A percentile compares a stretch with the other conserved stretches of the same genome.
These are phyloP conservation scores for Colletotrichum costaricense DNA, from an alignment of 2,329 filamentous ascomycete genomes.

Conservation along the genomic window DNA sequence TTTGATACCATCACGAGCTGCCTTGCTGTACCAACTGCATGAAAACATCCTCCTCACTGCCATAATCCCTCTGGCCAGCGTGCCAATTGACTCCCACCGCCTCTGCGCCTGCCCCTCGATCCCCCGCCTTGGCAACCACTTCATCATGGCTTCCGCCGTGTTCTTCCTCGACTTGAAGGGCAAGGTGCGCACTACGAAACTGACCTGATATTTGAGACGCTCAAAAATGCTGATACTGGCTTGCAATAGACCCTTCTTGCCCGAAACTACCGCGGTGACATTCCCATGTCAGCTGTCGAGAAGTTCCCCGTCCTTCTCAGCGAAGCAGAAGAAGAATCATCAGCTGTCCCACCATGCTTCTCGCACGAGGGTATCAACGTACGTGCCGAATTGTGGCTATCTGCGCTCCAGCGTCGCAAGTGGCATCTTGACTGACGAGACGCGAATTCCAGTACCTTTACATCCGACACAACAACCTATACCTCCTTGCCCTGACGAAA, in stretches of 20 bases:
- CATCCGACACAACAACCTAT: conserved; percentile 99
- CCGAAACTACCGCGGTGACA: conserved; percentile 97
- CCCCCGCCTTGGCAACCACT: conserved; percentile 39
- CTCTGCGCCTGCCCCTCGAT: conserved; percentile 40
- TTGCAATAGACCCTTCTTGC: conserved; percentile 86
- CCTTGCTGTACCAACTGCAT: conserved; percentile 10
- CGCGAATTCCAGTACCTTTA: conserved; percentile 82
- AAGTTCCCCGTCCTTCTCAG: conserved; percentile 96
- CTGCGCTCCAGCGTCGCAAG: conserved; percentile 26
- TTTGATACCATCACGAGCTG: conserved; percentile 12
- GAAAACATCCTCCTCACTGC: conserved; percentile 19
- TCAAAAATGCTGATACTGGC: conserved; percentile 38
- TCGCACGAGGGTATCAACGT: conserved; percentile 99
- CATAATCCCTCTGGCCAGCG: conserved; percentile 39
- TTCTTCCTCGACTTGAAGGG: conserved; percentile 99
- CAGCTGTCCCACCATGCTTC: conserved; percentile 96
- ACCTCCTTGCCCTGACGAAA: conserved; percentile 96
- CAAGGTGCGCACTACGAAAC: conserved; percentile 73
- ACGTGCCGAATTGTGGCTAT: conserved; percentile 48
- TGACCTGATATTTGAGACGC: too few relatives aligned
- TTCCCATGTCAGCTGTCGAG: conserved; percentile 99
- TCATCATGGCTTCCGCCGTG: conserved; percentile 91
- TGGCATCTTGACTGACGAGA: conserved; percentile 34
- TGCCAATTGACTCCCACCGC: conserved; percentile 42
- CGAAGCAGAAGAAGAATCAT: conserved; percentile 99